These are phyloP conservation scores for Tolypocladium paradoxum DNA, from an alignment of 2,329 filamentous ascomycete species.

Conservation along the genomic window DNA sequence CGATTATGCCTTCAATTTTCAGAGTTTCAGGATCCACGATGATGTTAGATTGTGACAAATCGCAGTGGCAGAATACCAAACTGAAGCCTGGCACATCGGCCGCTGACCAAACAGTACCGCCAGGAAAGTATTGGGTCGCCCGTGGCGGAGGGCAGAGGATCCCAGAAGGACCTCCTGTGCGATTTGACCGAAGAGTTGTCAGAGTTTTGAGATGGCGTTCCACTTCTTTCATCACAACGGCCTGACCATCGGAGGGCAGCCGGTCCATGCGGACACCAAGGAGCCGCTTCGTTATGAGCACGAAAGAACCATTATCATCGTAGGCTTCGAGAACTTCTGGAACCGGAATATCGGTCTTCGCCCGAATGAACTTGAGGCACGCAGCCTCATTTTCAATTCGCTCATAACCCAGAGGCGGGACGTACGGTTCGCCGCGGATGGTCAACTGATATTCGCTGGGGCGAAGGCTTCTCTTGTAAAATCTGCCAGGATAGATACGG, in stretches of 20 bases:
- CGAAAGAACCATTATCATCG: not conserved
- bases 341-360: not conserved
- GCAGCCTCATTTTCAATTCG: not conserved
- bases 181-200: not conserved
- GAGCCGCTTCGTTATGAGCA: not conserved
- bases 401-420: not conserved
- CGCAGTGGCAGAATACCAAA: not conserved
- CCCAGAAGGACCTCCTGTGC: not conserved
- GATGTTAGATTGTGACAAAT: not conserved
- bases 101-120: not conserved
- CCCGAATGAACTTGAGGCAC: not conserved
- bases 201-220: not conserved
- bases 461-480: not conserved
- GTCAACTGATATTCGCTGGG: not conserved
- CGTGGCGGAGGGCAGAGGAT: not conserved
- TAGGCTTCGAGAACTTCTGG: not conserved
- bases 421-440: not conserved
- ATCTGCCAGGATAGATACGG: not conserved
- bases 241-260: not conserved
- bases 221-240: not conserved
- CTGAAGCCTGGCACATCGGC: not conserved
- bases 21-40: not conserved
- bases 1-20: not conserved
- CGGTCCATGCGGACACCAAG: not conserved
- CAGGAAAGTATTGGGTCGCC: not conserved